Conservation (phyloP, 1,139 yeast genomes). For the Lodderomyces metapsilosis region DNA sequence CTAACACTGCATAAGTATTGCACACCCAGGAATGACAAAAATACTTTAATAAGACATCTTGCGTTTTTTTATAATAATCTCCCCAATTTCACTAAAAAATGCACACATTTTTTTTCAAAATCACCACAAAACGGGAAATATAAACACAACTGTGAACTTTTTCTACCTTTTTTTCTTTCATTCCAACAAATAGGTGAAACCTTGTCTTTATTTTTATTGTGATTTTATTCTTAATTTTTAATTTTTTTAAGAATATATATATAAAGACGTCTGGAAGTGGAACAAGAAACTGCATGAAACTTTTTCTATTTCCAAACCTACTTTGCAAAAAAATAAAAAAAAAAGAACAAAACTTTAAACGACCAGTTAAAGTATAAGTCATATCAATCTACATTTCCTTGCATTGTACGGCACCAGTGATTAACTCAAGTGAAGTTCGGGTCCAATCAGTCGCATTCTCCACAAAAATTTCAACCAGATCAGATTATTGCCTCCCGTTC, state of each 20-base stretch:
- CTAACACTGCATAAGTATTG: no score
- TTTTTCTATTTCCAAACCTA: not conserved
- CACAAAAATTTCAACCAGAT: not conserved
- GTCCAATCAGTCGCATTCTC: not conserved
- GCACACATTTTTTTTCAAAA: no score
- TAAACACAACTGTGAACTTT: no score
- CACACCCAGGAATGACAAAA: no score
- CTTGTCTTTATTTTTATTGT: not conserved
- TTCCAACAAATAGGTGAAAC: not conserved
- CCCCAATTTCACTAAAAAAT: no score
- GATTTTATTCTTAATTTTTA: not conserved
- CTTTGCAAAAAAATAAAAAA: not conserved
- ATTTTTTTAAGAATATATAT: not conserved
- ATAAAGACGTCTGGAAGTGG: constrained; percentile 1
- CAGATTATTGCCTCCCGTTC: not conserved
- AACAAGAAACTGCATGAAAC: not conserved
- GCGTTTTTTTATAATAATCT: no score
- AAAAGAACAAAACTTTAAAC: not conserved
- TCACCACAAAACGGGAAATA: not conserved
- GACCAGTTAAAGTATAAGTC: no score
- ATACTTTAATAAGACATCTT: no score
- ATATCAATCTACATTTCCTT: no score
- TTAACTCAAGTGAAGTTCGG: not conserved
- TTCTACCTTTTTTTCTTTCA: no score
- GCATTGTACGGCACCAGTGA: no score